Percentiles rank a stretch among this genome's conserved stretches.
These are phyloP conservation scores for Exophiala bonariae DNA, from an alignment of 2,329 filamentous ascomycete species.

Conservation along the genomic window DNA sequence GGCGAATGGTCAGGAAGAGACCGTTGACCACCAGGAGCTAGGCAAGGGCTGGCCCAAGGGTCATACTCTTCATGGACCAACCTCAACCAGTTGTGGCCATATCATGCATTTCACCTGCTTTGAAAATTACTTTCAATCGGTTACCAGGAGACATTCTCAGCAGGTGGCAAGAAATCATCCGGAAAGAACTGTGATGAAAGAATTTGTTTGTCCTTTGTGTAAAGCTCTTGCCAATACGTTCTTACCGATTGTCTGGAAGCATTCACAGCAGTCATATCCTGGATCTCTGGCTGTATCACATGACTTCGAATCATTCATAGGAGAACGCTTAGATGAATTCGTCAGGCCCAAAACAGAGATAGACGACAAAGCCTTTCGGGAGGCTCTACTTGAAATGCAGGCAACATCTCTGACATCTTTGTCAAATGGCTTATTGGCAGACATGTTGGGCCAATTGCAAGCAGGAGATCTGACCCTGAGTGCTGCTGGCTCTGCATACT, in stretches of 20 bases:
- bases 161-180: conserved; percentile 95
- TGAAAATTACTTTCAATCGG: conserved; percentile 84
- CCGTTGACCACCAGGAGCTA: conserved; percentile 75
- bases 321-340: conserved; percentile 54
- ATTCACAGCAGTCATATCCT: conserved; percentile 79
- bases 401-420: conserved; percentile 37
- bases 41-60: conserved; percentile 83
- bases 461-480: conserved; percentile 20
- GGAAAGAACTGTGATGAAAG: conserved; percentile 73
- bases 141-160: conserved; percentile 77
- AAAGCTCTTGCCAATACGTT: conserved; percentile 96
- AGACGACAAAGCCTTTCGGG: conserved; percentile 10
- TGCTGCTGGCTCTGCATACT: conserved; percentile 18
- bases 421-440: conserved; percentile 19
- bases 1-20: conserved; percentile 67
- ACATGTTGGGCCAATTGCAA: conserved; percentile 19
- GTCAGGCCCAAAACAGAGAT: conserved; percentile 23
- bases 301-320: conserved; percentile 69
- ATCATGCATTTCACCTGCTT: conserved; percentile 99
- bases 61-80: conserved; percentile 69
- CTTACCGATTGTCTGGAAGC: conserved; percentile 92
- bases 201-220: conserved; percentile 95
- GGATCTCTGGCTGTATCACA: conserved; percentile 63
- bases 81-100: conserved; percentile 90
- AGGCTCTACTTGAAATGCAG: conserved; percentile 9